Evolutionary conservation across 805 yeast genomes (phyloP).

Genomic region (Candida maltosa): DNA sequence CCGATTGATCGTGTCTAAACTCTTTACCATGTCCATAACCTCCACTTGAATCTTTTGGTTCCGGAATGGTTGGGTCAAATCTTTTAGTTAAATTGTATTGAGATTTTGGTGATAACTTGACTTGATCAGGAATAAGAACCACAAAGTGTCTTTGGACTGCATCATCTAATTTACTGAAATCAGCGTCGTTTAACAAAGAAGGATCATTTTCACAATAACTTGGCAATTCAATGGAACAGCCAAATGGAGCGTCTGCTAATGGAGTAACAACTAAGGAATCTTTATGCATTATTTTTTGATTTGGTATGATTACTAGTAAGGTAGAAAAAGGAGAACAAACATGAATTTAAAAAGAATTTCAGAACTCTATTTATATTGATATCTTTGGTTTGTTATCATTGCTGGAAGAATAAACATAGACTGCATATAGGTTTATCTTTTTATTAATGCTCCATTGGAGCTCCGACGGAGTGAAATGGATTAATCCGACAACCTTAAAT

Average conservation of each 20-base stretch:
- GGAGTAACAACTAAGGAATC: slow-evolving; percentile 38
- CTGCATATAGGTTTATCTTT: too few species aligned
- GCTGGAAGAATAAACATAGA: too few species aligned
- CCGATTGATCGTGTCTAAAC: slow-evolving; percentile 49
- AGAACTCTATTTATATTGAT: too few species aligned
- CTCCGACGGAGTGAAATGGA: too few species aligned
- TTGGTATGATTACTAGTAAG: too few species aligned
- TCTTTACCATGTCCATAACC: slow-evolving; percentile 85
- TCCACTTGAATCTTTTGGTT: slow-evolving; percentile 29
- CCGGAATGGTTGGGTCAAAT: slow-evolving; percentile 67
- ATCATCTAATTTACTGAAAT: slow-evolving; percentile 56
- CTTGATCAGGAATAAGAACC: slow-evolving; percentile 70
- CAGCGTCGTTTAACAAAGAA: slow-evolving; percentile 57
- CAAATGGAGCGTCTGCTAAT: slow-evolving; percentile 52
- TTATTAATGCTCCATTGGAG: too few species aligned
- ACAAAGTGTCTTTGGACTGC: slow-evolving; percentile 72
- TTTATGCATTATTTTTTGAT: slow-evolving; percentile 16
- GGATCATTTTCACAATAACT: slow-evolving; percentile 68
- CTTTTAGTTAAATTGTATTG: slow-evolving; percentile 75
- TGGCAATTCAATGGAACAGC: slow-evolving; percentile 68
- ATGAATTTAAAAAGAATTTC: too few species aligned
- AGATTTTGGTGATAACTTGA: slow-evolving; percentile 63
- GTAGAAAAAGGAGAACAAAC: too few species aligned
- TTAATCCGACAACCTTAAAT: too few species aligned
- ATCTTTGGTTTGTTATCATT: too few species aligned